phyloP scores from a whole-genome alignment of 179 eudicot genomes.

The Spinacia oleracea region DNA sequence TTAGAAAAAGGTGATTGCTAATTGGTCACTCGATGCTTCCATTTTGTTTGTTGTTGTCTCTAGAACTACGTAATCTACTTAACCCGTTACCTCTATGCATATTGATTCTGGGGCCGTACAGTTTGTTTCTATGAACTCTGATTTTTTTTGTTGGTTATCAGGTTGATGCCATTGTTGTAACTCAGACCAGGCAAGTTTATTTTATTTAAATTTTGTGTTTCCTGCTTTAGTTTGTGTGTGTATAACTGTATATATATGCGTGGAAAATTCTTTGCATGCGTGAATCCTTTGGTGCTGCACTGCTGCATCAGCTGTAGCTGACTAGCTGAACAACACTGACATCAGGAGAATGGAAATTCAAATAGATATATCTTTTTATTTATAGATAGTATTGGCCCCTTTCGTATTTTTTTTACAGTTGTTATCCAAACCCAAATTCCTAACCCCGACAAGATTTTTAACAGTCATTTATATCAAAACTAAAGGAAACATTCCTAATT shows the following conservation, averaged over 20 bases:
- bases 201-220: conserved; percentile 14
- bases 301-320: too few species aligned
- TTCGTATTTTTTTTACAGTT: not conserved
- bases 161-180: conserved; percentile 78
- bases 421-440: not conserved
- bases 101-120: not conserved
- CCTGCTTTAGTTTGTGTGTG: conserved; percentile 20
- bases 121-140: conserved; percentile 13
- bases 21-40: conserved; percentile 5
- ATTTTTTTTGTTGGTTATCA: conserved; percentile 32
- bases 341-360: not conserved
- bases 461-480: not conserved
- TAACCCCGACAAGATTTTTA: too few species aligned
- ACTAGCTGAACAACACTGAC: too few species aligned
- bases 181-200: conserved; percentile 69
- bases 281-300: not conserved
- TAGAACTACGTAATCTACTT: conserved; percentile 8
- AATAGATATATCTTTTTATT: not conserved
- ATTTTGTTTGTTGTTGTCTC: not conserved
- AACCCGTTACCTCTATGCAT: not conserved
- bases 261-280: conserved; percentile 14
- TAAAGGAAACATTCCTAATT: not conserved
- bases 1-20: not conserved
- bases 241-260: too few species aligned
- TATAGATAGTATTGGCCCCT: not conserved